A percentile compares a stretch with the other conserved stretches of the same genome.
Conservation (phyloP, 2,329 filamentous ascomycete genomes). For the Ceratocystis eucalypticola region DNA sequence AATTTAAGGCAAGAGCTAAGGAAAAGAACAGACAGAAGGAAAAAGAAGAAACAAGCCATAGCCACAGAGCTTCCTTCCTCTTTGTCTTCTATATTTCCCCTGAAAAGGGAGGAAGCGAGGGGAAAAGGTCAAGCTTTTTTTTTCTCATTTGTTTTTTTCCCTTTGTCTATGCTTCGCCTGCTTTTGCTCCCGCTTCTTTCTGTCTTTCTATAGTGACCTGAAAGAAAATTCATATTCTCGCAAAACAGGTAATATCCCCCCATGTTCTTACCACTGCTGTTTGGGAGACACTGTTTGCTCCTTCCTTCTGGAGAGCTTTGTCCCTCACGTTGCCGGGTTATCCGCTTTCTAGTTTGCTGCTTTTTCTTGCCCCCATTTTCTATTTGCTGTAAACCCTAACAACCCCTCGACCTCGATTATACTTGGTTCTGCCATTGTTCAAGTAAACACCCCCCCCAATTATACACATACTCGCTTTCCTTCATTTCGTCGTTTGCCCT, state of each 20-base stretch:
- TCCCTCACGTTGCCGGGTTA: background rate
- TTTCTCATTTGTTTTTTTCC: background rate
- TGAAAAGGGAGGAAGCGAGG: background rate
- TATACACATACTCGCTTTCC: background rate
- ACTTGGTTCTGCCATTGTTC: background rate
- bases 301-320: background rate
- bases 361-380: background rate
- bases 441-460: background rate
- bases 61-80: background rate
- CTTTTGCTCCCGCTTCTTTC: background rate
- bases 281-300: background rate
- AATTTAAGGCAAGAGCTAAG: background rate
- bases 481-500: background rate
- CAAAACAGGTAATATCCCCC: too few relatives aligned
- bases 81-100: background rate
- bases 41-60: slow-evolving; percentile 4
- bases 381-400: too few relatives aligned
- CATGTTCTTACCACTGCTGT: background rate
- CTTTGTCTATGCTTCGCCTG: background rate
- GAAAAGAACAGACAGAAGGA: background rate
- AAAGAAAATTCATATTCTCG: too few relatives aligned
- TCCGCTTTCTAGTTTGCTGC: background rate
- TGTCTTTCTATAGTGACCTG: background rate
- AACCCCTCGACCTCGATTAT: too few relatives aligned
- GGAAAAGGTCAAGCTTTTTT: background rate